Evolutionary conservation across 2,329 filamentous ascomycete species (phyloP).

Genomic region (Diaporthe sp.): DNA sequence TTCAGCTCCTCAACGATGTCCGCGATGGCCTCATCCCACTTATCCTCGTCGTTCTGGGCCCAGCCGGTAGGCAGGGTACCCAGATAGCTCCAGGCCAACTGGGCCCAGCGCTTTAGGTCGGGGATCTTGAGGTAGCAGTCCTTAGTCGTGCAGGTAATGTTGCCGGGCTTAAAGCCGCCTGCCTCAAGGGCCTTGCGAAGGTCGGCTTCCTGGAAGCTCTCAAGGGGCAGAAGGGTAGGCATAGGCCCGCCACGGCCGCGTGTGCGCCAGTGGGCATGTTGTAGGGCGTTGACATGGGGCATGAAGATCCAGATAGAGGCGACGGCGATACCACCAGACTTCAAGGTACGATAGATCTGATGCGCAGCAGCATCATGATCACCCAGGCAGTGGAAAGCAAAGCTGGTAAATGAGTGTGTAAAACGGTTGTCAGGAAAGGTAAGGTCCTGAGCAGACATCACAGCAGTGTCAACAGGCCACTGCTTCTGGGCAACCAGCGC

Average conservation of each 20-base stretch:
- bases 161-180: neutral
- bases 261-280: slow-evolving; percentile 40
- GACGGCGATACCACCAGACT: slow-evolving; percentile 39
- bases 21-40: slow-evolving; percentile 38
- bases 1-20: slow-evolving; percentile 38
- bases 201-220: slow-evolving; percentile 1
- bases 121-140: slow-evolving; percentile 26
- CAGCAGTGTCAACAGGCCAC: neutral
- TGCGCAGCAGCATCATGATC: slow-evolving; percentile 36
- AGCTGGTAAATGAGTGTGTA: slow-evolving; percentile 39
- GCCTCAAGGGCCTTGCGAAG: neutral
- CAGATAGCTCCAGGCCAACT: slow-evolving; percentile 41
- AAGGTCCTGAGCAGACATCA: slow-evolving; percentile 30
- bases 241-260: slow-evolving; percentile 40
- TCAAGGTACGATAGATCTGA: slow-evolving; percentile 38
- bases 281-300: slow-evolving; percentile 39
- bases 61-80: slow-evolving; percentile 32
- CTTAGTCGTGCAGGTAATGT: slow-evolving; percentile 1
- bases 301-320: slow-evolving; percentile 39
- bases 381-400: slow-evolving; percentile 38
- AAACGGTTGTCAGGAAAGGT: slow-evolving; percentile 36
- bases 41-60: slow-evolving; percentile 37
- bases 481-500: slow-evolving; percentile 3
- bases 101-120: slow-evolving; percentile 38
- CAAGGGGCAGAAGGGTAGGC: slow-evolving; percentile 10